Base-by-base conservation (phyloP, 2,329 filamentous ascomycete genomes). In the Xylaria sp. region DNA sequence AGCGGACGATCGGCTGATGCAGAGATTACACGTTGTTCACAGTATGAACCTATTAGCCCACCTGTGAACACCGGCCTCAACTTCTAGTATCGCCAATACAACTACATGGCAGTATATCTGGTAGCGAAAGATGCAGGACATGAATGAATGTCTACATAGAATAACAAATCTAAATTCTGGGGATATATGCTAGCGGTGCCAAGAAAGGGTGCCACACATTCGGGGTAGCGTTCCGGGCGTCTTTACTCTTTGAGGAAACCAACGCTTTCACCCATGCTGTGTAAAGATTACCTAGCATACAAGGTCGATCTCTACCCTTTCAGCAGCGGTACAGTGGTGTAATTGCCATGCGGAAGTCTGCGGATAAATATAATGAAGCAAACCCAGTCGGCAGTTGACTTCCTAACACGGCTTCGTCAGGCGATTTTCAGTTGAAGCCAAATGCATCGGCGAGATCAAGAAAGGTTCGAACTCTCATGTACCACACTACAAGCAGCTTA, bases 281-380 rank as follows among this genome's bases (percentile, higher is more conserved):
- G 28, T 28, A 46, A 46, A 18, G 41, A 46, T 18, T 8, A 7
- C 18, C 15, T n/a, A 46, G 6, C 2, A 46, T 18, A n/a, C 15
- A 18, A 46, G 18, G 41, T 46, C 4, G 15, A 18, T 46, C 15
- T 46, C 12, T n/a, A 18, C 13, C 8, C 44, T 48, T 48, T 20
- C 9, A 48, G 20, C 1, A n/a, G 50, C 34, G 50, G 9, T 31
- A 13, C 7, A 44, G 5, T 44, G 39, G 18, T n/a, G 25, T 52
- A 31, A 2, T 31, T 52, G 23, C 23, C 13, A 25, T 15, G 10
- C n/a, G 52, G 44, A 13, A 23, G 34, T 34, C 57, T 60, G 44
- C 58, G 68, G 68, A 65, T 70, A 70, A 70, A 70, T 67, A 60
- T 57, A 51, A 44, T 48, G 25, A 65, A 61, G 64, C 25, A 37